Base-by-base conservation (phyloP, 768 basidiomycete genomes). In the Fomitopsis pulvina region DNA sequence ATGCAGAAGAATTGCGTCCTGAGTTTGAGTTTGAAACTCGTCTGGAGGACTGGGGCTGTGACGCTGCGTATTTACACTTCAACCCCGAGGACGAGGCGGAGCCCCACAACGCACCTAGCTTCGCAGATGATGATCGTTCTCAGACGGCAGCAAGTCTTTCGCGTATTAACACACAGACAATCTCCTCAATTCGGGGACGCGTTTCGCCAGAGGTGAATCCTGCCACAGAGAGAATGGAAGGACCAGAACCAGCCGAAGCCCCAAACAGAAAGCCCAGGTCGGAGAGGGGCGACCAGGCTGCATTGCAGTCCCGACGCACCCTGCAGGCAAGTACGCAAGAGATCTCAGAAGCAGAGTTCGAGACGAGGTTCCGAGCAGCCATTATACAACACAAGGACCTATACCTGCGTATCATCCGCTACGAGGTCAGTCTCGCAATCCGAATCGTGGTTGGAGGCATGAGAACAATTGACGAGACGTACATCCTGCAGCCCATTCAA, bases 351-450 rank as follows among this genome's bases (percentile, higher is more conserved):
- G 71, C 67, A 25, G 63, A 66, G 25, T 75, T 80, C 72, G 67
- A 76, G 54, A 43, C 57, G 11, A 58, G 59, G 45, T 62, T 83
- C 54, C 73, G 61, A 58, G 62, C 61, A 1, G 64, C 63, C 38
- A 77, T 85, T 47, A 46, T 71, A 2, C 55, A 63, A 44, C 72
- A 85, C 62, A 61, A 58, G 11, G 65, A 66, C 41, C 67, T 87
- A 5, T 67, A 84, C 59, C 60, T 72, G 29, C 76, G 78, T 32
- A 73, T 87, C 52, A 61, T 87, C 55, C 79, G 83, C 24, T 84
- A 80, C 59, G 83, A 87, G 72, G 83, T 81, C 52, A 22, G 73
- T 56, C 24, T n/a, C n/a, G n/a, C n/a, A n/a, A n/a, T n/a, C n/a
- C n/a, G 5, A 2, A 4, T 12, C 24, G 25, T 5, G 14, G 21